Conservation (phyloP, 352 stramenopile genomes). For the Phytopythium montanum region DNA sequence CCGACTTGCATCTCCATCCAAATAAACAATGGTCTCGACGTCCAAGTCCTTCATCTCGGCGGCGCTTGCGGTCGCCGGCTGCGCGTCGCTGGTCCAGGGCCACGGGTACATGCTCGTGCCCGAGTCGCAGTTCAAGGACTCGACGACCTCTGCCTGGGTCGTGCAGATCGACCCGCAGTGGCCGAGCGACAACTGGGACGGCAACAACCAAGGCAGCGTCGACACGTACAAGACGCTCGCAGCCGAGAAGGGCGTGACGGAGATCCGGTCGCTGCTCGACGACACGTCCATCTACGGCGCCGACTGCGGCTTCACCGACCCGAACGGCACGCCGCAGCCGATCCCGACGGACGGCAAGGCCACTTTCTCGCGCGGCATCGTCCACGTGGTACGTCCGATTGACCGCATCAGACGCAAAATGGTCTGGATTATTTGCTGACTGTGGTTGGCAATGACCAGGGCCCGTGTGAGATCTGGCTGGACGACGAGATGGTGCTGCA, state of each 20-base stretch:
- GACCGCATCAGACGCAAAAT: no score
- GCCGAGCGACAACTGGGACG: slow-evolving; percentile 14
- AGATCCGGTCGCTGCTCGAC: slow-evolving; percentile 19
- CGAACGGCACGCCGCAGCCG: slow-evolving; percentile 12
- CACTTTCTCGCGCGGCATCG: slow-evolving; percentile 15
- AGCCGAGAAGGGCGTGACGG: slow-evolving; percentile 13
- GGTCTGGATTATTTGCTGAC: no score
- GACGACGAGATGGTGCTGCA: slow-evolving; percentile 23
- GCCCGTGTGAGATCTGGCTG: slow-evolving; percentile 23
- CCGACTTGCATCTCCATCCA: no score
- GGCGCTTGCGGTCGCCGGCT: slow-evolving; percentile 9
- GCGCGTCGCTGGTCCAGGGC: slow-evolving; percentile 9
- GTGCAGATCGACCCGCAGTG: slow-evolving; percentile 20
- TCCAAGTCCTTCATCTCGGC: background rate
- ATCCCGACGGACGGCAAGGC: slow-evolving; percentile 15
- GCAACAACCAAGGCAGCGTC: slow-evolving; percentile 11
- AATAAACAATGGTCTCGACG: slow-evolving; percentile 17
- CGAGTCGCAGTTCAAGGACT: slow-evolving; percentile 14
- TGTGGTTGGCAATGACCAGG: no score
- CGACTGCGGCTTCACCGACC: slow-evolving; percentile 19
- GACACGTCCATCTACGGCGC: slow-evolving; percentile 19
- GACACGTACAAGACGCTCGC: slow-evolving; percentile 9
- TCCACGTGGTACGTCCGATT: slow-evolving; percentile 14
- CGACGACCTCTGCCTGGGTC: slow-evolving; percentile 16
- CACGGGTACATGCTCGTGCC: slow-evolving; percentile 26